Conservation (phyloP, 2,329 filamentous ascomycete genomes). For the Phaeoacremonium minimum region DNA sequence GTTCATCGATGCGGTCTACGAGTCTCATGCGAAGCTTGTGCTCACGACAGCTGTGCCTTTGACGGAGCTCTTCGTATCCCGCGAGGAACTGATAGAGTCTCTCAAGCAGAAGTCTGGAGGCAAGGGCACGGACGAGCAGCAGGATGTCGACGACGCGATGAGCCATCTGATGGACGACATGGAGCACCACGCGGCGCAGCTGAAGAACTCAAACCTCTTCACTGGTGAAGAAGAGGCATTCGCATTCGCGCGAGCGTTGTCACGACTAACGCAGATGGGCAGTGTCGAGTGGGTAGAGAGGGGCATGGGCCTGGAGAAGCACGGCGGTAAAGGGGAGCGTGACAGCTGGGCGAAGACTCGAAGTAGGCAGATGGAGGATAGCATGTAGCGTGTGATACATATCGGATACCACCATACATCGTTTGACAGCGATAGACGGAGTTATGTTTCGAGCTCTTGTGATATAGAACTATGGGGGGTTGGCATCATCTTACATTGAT, state of each 20-base stretch:
- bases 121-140: constrained; percentile 32
- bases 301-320: constrained; percentile 61
- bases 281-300: constrained; percentile 92
- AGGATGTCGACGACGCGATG: constrained; percentile 63
- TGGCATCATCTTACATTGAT: too few relatives aligned
- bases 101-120: constrained; percentile 42
- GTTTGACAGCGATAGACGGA: too few relatives aligned
- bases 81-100: constrained; percentile 61
- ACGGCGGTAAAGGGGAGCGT: constrained; percentile 60
- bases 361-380: constrained; percentile 65
- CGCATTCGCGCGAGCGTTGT: constrained; percentile 87
- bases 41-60: constrained; percentile 85
- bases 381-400: too few relatives aligned
- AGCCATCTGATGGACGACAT: constrained; percentile 82
- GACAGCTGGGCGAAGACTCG: constrained; percentile 63
- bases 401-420: too few relatives aligned
- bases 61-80: constrained; percentile 78
- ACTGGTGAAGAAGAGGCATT: constrained; percentile 95
- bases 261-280: constrained; percentile 85
- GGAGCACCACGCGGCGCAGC: constrained; percentile 74
- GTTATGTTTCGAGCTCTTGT: too few relatives aligned
- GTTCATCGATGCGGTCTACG: constrained; percentile 95
- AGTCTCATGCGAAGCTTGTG: constrained; percentile 87
- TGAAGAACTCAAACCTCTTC: constrained; percentile 85
- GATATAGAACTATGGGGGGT: too few relatives aligned